Base-by-base conservation (phyloP, 805 yeast species). In the Lachancea quebecensis region DNA sequence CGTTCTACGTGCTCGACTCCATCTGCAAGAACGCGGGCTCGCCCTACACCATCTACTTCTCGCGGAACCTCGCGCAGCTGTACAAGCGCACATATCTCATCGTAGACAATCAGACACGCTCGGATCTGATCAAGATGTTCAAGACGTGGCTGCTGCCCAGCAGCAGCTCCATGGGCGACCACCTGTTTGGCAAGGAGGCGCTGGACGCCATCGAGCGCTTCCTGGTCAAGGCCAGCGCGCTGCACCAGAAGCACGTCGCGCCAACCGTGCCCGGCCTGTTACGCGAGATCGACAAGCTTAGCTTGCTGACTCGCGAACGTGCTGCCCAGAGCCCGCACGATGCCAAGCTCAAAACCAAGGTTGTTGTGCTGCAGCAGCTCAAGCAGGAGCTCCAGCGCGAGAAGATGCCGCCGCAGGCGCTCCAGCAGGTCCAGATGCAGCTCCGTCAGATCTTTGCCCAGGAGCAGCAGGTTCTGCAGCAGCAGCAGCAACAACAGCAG, bases 1-100 rank as follows among this genome's bases (percentile, higher is more conserved):
- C 93, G 3, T 72, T 93, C 49, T 93, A 91, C 60, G 72, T 91
- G 38, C 66, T 93, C 45, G 98, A 93, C 64, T 89, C 97, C 14
- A 85, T 93, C 39, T 85, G 91, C 67, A 93, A 93, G 64, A 86
- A 82, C 57, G 82, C 87, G 29, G 96, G 97, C 8, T 75, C 81
- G 49, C 97, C 98, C 1, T 93, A 91, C 62, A 85, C 88, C n/a
- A 72, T 80, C 63, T 85, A 42, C 79, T 93, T 60, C 82, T 90
- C 42, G 72, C 78, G 51, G 80, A 81, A 50, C 51, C 50, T 65
- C 39, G 83, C 76, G 66, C 77, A 74, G 52, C 69, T 85, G 2
- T 91, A 84, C 65, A 80, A 85, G 21, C 80, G 78, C 50, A 82
- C 89, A 2, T 93, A 85, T 60, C 74, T 86, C n/a, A 68, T 82